Evolutionary conservation across 176 grass and related monocot species (phyloP), one percentile per base, ranked within the genome.

Genomic region (Urochloa ruziziensis): DNA sequence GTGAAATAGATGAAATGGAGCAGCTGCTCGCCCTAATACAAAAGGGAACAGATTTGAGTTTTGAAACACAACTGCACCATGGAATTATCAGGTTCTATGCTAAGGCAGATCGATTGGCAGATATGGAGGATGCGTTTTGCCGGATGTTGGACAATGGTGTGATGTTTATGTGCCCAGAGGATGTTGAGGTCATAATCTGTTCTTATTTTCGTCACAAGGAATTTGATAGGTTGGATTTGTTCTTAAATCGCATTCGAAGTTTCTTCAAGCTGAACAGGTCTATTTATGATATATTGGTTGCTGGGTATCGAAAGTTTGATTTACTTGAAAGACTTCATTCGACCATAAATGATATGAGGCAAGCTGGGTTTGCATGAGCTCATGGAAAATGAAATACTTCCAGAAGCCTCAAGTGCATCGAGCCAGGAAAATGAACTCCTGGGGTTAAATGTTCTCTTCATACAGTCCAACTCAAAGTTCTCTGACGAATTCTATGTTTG

Each of bases 281-380:
- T 65, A 88, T 62, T 18, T 91, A 84, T 87, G 89, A 91, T 82
- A 77, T 91, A 62, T 77, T 91, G 72, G 62, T 91, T 87, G 73
- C 85, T 88, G 85, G 89, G 61, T 88, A 87, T 77, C 68, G 67
- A 59, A 91, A 34, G 60, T 91, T 88, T 62, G 76, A 81, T 70
- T 91, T 91, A 64, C 82, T 88, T 11, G 81, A 69, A 71, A 91
- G 76, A 44, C 61, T 88, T 30, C 52, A 75, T 60, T 52, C 44
- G 34, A 74, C 66, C 25, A 48, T 80, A 76, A 75, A 67, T 27
- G 61, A 88, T 84, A 91, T 88, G 89, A 81, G 48, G 43, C 62
- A 56, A 75, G 74, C 48, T 79, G 85, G 85, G 34, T 88, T 84
- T 85, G 85, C 51, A 57, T 91, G 63, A 83, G 43, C 17, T 68